A percentile compares a stretch with the other conserved stretches of the same genome.
Evolutionary conservation across 176 grass and related monocot genomes (phyloP).

Genomic region (bread wheat (Triticum aestivum)): IWGSC_CS_RefSeq_v2.1 NC_057794.1:378056953-378057452

Average conservation of each 20-base stretch:
- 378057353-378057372: constrained; percentile 70
- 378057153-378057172: constrained; percentile 60
- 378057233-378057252: constrained; percentile 86
- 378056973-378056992: constrained; percentile 73
- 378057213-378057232: constrained; percentile 59
- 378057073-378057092: constrained; percentile 78
- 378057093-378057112: constrained; percentile 78
- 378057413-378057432: constrained; percentile 89
- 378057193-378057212: constrained; percentile 77
- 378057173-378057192: constrained; percentile 81
- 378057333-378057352: constrained; percentile 75
- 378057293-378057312: constrained; percentile 39
- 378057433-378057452: constrained; percentile 83
- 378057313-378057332: constrained; percentile 70
- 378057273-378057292: constrained; percentile 56
- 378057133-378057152: constrained; percentile 73
- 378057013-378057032: constrained; percentile 73
- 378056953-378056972: constrained; percentile 69
- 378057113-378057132: constrained; percentile 78
- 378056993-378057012: constrained; percentile 81
- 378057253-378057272: constrained; percentile 56
- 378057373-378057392: constrained; percentile 57
- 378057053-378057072: constrained; percentile 69
- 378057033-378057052: constrained; percentile 68
- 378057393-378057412: constrained; percentile 73